Percentiles rank a stretch among this genome's conserved stretches.
Evolutionary conservation across 1,284 basidiomycete species (phyloP).

Genomic region (Fistulinella staudtii): DNA sequence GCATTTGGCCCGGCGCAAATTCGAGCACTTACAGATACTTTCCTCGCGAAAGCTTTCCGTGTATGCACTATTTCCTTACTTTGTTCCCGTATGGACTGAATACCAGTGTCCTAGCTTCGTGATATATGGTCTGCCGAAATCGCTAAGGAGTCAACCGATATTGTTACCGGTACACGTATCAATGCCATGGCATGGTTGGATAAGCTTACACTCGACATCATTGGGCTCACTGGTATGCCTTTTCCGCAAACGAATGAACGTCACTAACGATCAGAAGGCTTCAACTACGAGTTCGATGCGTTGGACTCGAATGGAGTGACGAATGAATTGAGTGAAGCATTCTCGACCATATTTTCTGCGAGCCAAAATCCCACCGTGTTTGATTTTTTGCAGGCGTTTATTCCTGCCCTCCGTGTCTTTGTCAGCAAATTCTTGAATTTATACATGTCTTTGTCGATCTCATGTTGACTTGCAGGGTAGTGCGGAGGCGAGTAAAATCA

Average conservation of each 20-base stretch:
- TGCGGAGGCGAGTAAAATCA: slow-evolving; percentile 15
- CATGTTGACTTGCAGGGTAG: background rate
- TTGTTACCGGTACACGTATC: slow-evolving; percentile 20
- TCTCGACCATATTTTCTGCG: background rate
- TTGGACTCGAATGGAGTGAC: background rate
- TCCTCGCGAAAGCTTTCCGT: slow-evolving; percentile 48
- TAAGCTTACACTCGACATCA: slow-evolving; percentile 62
- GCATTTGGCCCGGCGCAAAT: background rate
- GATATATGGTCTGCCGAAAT: slow-evolving; percentile 41
- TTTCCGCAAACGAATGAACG: background rate
- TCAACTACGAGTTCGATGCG: slow-evolving; percentile 51
- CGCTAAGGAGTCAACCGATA: slow-evolving; percentile 21
- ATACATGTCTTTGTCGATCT: background rate
- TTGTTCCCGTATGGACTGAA: background rate
- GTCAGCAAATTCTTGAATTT: background rate
- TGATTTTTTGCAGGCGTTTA: background rate
- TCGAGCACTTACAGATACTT: slow-evolving; percentile 32
- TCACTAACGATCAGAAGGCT: slow-evolving; percentile 38
- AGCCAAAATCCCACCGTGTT: background rate
- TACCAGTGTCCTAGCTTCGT: slow-evolving; percentile 36
- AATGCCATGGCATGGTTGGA: slow-evolving; percentile 56
- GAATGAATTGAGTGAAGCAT: slow-evolving; percentile 34
- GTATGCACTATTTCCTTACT: slow-evolving; percentile 26
- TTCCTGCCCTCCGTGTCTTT: background rate
- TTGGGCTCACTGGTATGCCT: slow-evolving; percentile 56